These are phyloP conservation scores for Samsoniella hepiali DNA, from an alignment of 2,329 filamentous ascomycete genomes.

Conservation along the genomic window DNA sequence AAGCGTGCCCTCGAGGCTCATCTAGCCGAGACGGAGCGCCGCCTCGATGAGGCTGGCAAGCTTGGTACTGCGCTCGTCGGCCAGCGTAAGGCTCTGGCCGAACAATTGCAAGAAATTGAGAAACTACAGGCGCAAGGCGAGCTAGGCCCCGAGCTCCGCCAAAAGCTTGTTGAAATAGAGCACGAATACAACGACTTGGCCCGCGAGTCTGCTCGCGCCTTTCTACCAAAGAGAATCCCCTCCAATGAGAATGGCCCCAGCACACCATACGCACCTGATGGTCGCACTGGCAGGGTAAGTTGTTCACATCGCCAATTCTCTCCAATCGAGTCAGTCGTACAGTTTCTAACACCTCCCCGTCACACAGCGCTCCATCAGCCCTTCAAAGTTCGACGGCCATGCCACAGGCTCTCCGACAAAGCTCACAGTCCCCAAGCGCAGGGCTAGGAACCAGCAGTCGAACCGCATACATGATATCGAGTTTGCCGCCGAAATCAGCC, in stretches of 20 bases:
- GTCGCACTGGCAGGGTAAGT: slow-evolving; percentile 52
- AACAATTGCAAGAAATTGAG: slow-evolving; percentile 81
- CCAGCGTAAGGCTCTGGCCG: slow-evolving; percentile 78
- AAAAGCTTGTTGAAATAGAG: slow-evolving; percentile 82
- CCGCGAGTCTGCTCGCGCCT: slow-evolving; percentile 81
- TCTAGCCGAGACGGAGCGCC: slow-evolving; percentile 84
- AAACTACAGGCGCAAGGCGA: slow-evolving; percentile 72
- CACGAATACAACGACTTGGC: slow-evolving; percentile 94
- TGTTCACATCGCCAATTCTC: slow-evolving; percentile 4
- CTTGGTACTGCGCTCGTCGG: slow-evolving; percentile 83
- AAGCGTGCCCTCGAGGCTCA: slow-evolving; percentile 88
- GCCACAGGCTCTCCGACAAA: slow-evolving; percentile 86
- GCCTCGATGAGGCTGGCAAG: slow-evolving; percentile 86
- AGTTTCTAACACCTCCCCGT: slow-evolving; percentile 18
- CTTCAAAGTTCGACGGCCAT: slow-evolving; percentile 78
- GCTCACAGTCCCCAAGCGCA: slow-evolving; percentile 79
- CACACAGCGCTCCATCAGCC: slow-evolving; percentile 64
- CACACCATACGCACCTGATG: slow-evolving; percentile 53
- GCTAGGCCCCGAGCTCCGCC: slow-evolving; percentile 76
- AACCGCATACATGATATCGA: slow-evolving; percentile 93
- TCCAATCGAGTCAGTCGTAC: slow-evolving; percentile 9
- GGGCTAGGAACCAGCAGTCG: slow-evolving; percentile 83
- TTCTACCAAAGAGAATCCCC: slow-evolving; percentile 76
- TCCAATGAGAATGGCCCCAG: slow-evolving; percentile 59
- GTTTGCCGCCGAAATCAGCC: slow-evolving; percentile 97